Conservation (phyloP, 345 rosid genomes). For the Populus ilicifolia region DNA sequence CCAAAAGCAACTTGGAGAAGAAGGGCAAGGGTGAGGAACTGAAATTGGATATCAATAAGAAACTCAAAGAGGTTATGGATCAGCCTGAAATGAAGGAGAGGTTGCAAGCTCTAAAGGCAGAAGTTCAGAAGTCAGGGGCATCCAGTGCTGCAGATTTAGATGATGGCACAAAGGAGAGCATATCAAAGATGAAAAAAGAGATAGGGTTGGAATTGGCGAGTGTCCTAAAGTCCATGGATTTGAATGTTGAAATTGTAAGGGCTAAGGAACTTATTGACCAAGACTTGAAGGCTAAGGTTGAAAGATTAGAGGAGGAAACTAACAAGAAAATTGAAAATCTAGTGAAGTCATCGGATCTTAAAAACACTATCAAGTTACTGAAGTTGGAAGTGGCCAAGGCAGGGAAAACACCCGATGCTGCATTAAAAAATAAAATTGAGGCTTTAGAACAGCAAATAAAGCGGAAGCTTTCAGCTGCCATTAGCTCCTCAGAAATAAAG, state of each 20-base stretch:
- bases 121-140: slow-evolving; percentile 43
- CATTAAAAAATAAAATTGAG: slow-evolving; percentile 46
- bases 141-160: slow-evolving; percentile 53
- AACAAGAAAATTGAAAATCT: slow-evolving; percentile 49
- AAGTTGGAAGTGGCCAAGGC: slow-evolving; percentile 62
- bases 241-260: slow-evolving; percentile 45
- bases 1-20: slow-evolving; percentile 44
- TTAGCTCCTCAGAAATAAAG: slow-evolving; percentile 50
- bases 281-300: slow-evolving; percentile 38
- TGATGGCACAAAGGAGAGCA: slow-evolving; percentile 49
- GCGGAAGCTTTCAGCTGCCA: slow-evolving; percentile 50
- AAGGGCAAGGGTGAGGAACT: slow-evolving; percentile 26
- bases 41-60: slow-evolving; percentile 50
- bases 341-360: slow-evolving; percentile 50
- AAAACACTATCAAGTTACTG: slow-evolving; percentile 53
- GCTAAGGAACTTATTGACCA: slow-evolving; percentile 28
- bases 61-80: slow-evolving; percentile 53
- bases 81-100: slow-evolving; percentile 60
- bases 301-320: slow-evolving; percentile 51
- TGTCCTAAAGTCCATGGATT: slow-evolving; percentile 53
- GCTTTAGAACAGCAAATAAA: slow-evolving; percentile 58
- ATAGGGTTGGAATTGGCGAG: slow-evolving; percentile 48
- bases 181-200: slow-evolving; percentile 45
- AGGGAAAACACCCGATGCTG: slow-evolving; percentile 39
- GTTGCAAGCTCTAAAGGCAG: slow-evolving; percentile 57